Base-by-base conservation (phyloP, 129 eudicot species). In the Silybum marianum region DNA sequence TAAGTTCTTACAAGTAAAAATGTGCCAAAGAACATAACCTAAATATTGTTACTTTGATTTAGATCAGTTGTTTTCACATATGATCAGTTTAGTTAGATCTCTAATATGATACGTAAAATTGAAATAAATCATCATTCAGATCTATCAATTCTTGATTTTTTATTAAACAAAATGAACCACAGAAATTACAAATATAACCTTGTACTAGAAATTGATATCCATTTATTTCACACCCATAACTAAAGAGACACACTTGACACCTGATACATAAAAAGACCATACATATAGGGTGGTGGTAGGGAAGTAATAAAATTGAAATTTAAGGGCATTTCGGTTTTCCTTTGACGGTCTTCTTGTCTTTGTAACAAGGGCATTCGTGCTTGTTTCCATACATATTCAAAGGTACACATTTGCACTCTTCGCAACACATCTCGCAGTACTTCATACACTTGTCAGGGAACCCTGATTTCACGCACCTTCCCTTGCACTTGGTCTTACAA, bases 341-440 rank as follows among this genome's bases (percentile, higher is more conserved):
- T 83, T 89, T 91, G 85, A 86, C 68, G 89, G 71, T 93, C 78
- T 39, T 80, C 92, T 77, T 89, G 87, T 91, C 92, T 54, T 91
- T 86, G 86, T 93, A 93, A 75, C 98, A 93, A 81, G 98, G 93
- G 81, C 98, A 93, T 81, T 91, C 89, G 28, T 86, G 97, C 90
- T 91, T 91, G 94, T 87, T 88, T 7, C 90, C 97, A 4, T 71
- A 85, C 66, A 87, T 91, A 10, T 92, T 94, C 28, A 90, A 84
- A 24, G 98, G 98, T 81, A 93, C 94, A 63, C 97, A 93, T 63
- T 89, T 86, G 97, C 98, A 93, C 16, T 87, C 72, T 34, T 32
- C 72, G 44, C 97, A 91, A 85, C 97, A 93, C 32, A 91, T 82
- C 71, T 82, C 83, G 6, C 98, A 93, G 82, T 88, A 93, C 78